phyloP scores from a whole-genome alignment of 805 yeast genomes.

The Ogataea sp. region DNA sequence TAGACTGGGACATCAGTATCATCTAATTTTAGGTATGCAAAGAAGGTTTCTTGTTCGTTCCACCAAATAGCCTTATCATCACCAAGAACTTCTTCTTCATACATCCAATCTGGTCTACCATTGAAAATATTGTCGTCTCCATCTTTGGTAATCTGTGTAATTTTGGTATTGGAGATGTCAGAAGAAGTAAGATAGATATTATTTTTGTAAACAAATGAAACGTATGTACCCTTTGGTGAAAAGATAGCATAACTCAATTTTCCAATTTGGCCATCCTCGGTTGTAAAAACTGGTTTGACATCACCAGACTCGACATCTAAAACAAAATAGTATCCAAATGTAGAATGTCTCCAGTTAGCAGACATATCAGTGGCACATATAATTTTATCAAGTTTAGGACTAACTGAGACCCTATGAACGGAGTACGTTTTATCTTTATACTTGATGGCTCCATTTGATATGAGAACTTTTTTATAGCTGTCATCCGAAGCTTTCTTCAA shows the following conservation, averaged over 20 bases:
- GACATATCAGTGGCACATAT: constrained; percentile 45
- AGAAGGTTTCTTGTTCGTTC: constrained; percentile 52
- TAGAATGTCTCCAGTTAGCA: constrained; percentile 57
- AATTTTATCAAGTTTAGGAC: constrained; percentile 37
- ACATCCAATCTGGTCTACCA: constrained; percentile 79
- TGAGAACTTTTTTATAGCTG: constrained; percentile 20
- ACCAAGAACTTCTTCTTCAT: constrained; percentile 70
- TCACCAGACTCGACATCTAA: constrained; percentile 31
- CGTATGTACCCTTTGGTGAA: constrained; percentile 50
- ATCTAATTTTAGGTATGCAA: constrained; percentile 49
- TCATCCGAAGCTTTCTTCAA: constrained; percentile 21
- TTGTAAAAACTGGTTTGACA: constrained; percentile 20
- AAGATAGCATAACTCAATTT: constrained; percentile 48
- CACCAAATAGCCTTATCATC: constrained; percentile 63
- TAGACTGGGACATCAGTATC: constrained; percentile 52
- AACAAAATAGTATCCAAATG: constrained; percentile 48
- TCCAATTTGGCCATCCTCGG: constrained; percentile 25
- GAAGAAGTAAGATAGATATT: constrained; percentile 35
- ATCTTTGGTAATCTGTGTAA: constrained; percentile 35
- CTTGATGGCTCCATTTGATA: constrained; percentile 26
- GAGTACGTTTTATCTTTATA: constrained; percentile 31
- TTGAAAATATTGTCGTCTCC: constrained; percentile 48
- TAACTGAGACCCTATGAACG: constrained; percentile 31
- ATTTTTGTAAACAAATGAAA: constrained; percentile 50
- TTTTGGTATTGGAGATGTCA: constrained; percentile 2